Evolutionary conservation across 768 basidiomycete species (phyloP).

Genomic region (Sistotremastrum suecicum): DNA sequence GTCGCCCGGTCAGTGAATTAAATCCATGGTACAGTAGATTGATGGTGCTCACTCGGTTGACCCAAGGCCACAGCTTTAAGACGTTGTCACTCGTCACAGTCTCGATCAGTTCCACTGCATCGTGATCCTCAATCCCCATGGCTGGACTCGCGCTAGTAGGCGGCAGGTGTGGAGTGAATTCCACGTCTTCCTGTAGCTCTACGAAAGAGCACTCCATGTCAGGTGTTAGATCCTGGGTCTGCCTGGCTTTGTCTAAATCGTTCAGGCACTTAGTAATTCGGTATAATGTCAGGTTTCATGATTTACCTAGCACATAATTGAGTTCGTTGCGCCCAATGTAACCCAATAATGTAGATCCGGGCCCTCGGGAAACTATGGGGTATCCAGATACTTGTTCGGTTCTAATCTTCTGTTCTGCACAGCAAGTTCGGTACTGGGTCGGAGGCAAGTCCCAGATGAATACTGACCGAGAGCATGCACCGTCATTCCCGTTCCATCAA

Average conservation of each 20-base stretch:
- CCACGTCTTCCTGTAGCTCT: constrained; percentile 31
- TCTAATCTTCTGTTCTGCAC: constrained; percentile 53
- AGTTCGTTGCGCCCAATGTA: constrained; percentile 84
- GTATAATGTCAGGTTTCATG: not conserved
- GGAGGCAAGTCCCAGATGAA: not conserved
- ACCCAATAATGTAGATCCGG: constrained; percentile 52
- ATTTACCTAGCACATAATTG: constrained; percentile 68
- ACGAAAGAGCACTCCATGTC: constrained; percentile 67
- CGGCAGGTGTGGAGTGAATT: constrained; percentile 33
- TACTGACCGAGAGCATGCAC: constrained; percentile 67
- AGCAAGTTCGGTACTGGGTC: constrained; percentile 3
- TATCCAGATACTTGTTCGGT: constrained; percentile 74
- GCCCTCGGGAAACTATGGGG: constrained; percentile 63
- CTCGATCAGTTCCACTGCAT: constrained; percentile 49
- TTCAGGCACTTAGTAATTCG: too few species aligned
- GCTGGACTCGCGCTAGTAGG: constrained; percentile 30
- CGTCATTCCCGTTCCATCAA: constrained; percentile 63
- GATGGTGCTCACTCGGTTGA: constrained; percentile 62
- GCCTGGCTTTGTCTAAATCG: constrained; percentile 53
- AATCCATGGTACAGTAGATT: not conserved
- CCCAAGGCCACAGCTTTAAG: constrained; percentile 76
- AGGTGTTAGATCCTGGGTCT: constrained; percentile 41
- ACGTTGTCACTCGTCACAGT: constrained; percentile 40
- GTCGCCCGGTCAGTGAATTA: constrained; percentile 2
- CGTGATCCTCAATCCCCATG: constrained; percentile 53